Evolutionary conservation across 306 rosid genomes (phyloP).

Genomic region (Fragaria nilgerrensis): DNA sequence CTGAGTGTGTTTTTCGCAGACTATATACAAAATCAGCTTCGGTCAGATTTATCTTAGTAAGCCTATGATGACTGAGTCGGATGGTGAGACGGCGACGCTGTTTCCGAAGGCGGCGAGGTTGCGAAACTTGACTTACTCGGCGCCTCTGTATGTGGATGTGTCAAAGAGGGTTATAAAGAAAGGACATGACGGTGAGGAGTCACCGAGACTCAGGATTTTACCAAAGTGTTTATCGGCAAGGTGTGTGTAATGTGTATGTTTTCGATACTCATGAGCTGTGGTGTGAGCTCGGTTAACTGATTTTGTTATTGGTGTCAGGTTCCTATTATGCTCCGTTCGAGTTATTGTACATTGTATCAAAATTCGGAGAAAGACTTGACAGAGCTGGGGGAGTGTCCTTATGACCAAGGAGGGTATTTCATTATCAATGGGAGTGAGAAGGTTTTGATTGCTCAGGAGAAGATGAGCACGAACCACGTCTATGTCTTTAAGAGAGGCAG

Average conservation of each 20-base stretch:
- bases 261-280: background rate
- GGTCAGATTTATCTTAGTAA: conserved; percentile 97
- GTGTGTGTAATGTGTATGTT: conserved; percentile 29
- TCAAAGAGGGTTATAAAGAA: conserved; percentile 83
- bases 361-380: conserved; percentile 97
- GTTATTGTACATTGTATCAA: conserved; percentile 87
- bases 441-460: conserved; percentile 92
- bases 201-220: conserved; percentile 89
- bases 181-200: conserved; percentile 95
- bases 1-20: conserved; percentile 37
- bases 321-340: conserved; percentile 95
- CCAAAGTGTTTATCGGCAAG: conserved; percentile 96
- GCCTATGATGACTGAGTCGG: conserved; percentile 98
- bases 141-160: conserved; percentile 96
- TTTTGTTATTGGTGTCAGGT: conserved; percentile 44
- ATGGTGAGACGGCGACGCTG: conserved; percentile 93
- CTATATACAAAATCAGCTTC: conserved; percentile 72
- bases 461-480: conserved; percentile 94
- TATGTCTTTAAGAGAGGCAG: conserved; percentile 89
- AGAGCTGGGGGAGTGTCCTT: conserved; percentile 91
- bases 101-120: conserved; percentile 97
- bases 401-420: conserved; percentile 92
- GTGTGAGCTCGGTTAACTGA: background rate
- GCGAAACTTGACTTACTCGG: conserved; percentile 90
- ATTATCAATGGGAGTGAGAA: conserved; percentile 87